A percentile compares a stretch with the other conserved stretches of the same genome.
Conservation (phyloP, 2,329 filamentous ascomycete species). For the Ceratocystis smalleyi region DNA sequence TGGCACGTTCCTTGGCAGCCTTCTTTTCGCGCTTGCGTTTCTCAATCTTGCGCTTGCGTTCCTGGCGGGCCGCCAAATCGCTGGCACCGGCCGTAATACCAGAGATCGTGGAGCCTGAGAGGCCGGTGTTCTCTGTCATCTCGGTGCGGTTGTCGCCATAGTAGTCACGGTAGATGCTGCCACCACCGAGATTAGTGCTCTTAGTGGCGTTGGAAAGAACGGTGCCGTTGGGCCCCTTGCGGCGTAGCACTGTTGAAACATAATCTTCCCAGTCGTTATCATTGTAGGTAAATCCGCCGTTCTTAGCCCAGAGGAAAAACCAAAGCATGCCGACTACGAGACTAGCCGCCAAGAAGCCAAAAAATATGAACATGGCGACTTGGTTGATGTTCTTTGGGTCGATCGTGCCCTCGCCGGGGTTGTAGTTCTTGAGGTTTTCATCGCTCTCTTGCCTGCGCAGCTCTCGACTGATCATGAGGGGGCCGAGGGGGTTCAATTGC, state of each 20-base stretch:
- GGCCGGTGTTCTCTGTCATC: conserved; percentile 30
- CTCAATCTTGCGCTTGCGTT: conserved; percentile 38
- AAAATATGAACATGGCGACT: conserved; percentile 64
- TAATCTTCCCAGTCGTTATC: conserved; percentile 95
- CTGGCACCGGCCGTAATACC: conserved; percentile 40
- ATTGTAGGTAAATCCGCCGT: conserved; percentile 80
- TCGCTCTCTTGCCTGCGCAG: conserved; percentile 28
- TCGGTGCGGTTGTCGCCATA: conserved; percentile 35
- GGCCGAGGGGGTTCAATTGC: conserved; percentile 21
- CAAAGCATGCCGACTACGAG: conserved; percentile 68
- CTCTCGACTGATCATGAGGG: conserved; percentile 30
- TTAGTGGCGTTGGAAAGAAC: conserved; percentile 69
- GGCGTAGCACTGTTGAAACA: conserved; percentile 81
- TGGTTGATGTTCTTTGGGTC: conserved; percentile 44
- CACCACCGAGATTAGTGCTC: conserved; percentile 72
- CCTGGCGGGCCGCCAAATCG: conserved; percentile 40
- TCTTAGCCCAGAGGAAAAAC: conserved; percentile 99
- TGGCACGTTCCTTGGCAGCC: conserved; percentile 23
- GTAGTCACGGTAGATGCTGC: conserved; percentile 66
- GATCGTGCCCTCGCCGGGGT: conserved; percentile 36
- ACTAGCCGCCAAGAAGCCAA: conserved; percentile 63
- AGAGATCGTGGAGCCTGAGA: conserved; percentile 29
- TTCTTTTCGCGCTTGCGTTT: conserved; percentile 29
- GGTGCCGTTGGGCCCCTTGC: conserved; percentile 77
- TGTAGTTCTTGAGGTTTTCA: conserved; percentile 22